phyloP scores from a whole-genome alignment of 2,329 filamentous ascomycete species.

The Chrysoporthe cubensis region DNA sequence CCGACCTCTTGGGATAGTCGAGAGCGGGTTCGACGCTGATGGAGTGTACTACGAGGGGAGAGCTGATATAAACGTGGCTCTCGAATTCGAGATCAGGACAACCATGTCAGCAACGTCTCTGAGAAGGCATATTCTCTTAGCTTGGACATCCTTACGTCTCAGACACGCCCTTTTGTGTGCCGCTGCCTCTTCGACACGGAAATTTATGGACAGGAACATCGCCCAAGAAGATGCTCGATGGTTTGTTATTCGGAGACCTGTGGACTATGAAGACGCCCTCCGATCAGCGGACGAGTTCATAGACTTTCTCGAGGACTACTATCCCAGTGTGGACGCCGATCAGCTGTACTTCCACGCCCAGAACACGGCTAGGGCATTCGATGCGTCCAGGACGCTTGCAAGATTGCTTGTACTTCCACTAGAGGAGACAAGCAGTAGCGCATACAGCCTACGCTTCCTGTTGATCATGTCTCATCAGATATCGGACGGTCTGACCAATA shows the following conservation, averaged over 20 bases:
- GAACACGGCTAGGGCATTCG: slow-evolving; percentile 32
- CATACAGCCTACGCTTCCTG: slow-evolving; percentile 28
- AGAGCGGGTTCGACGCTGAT: slow-evolving; percentile 34
- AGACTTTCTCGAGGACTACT: slow-evolving; percentile 17
- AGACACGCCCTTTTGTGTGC: slow-evolving; percentile 30
- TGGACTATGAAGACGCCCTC: slow-evolving; percentile 6
- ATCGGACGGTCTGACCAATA: slow-evolving; percentile 32
- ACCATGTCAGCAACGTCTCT: slow-evolving; percentile 26
- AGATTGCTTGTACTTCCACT: slow-evolving; percentile 31
- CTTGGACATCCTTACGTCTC: slow-evolving; percentile 32
- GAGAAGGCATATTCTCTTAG: slow-evolving; percentile 30
- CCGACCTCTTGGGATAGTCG: slow-evolving; percentile 29
- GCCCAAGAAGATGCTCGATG: slow-evolving; percentile 12
- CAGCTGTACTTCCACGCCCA: slow-evolving; percentile 32
- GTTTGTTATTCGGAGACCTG: slow-evolving; percentile 13
- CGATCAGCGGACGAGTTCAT: background rate
- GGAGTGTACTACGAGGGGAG: slow-evolving; percentile 33
- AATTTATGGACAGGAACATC: slow-evolving; percentile 26
- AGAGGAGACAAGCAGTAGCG: slow-evolving; percentile 13
- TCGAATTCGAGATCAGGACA: slow-evolving; percentile 29
- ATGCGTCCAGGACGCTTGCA: slow-evolving; percentile 29
- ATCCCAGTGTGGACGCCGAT: slow-evolving; percentile 17
- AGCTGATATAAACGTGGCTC: slow-evolving; percentile 32
- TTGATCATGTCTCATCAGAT: slow-evolving; percentile 34
- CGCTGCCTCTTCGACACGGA: slow-evolving; percentile 23